These are phyloP conservation scores for Rugosomyces carneus DNA, from an alignment of 1,284 basidiomycete species.

Conservation along the genomic window DNA sequence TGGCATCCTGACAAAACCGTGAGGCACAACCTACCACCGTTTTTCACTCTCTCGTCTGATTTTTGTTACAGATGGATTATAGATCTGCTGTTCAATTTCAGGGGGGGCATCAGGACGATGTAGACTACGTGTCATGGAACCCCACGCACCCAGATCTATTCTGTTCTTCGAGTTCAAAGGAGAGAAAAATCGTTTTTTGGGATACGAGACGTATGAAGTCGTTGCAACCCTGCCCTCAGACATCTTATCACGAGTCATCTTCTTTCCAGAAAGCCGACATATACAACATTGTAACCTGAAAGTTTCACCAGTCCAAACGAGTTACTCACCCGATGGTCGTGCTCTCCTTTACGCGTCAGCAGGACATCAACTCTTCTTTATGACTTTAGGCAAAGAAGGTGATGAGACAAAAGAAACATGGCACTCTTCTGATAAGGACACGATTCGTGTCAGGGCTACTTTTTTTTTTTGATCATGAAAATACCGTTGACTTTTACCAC, in stretches of 20 bases:
- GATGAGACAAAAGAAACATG: conserved; percentile 58
- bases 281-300: conserved; percentile 54
- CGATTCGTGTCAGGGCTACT: conserved; percentile 21
- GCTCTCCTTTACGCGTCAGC: conserved; percentile 57
- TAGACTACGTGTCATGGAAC: conserved; percentile 75
- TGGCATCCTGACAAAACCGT: conserved; percentile 75
- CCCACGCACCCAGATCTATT: conserved; percentile 76
- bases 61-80: conserved; percentile 54
- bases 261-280: conserved; percentile 57
- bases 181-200: conserved; percentile 71
- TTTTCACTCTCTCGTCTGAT: conserved; percentile 1
- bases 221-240: not conserved
- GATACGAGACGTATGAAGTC: conserved; percentile 66
- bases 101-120: conserved; percentile 67
- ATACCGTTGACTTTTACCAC: conserved; percentile 4
- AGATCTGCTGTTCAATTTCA: conserved; percentile 56
- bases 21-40: conserved; percentile 20
- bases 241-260: not conserved
- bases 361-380: conserved; percentile 49
- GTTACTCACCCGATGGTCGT: conserved; percentile 66
- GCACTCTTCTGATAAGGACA: conserved; percentile 45
- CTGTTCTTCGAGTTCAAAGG: conserved; percentile 69
- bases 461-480: conserved; percentile 1
- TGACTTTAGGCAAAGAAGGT: conserved; percentile 46
- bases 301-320: conserved; percentile 52